These are phyloP conservation scores for Plenodomus biglobosus DNA, from an alignment of 2,329 filamentous ascomycete genomes.

Conservation along the genomic window DNA sequence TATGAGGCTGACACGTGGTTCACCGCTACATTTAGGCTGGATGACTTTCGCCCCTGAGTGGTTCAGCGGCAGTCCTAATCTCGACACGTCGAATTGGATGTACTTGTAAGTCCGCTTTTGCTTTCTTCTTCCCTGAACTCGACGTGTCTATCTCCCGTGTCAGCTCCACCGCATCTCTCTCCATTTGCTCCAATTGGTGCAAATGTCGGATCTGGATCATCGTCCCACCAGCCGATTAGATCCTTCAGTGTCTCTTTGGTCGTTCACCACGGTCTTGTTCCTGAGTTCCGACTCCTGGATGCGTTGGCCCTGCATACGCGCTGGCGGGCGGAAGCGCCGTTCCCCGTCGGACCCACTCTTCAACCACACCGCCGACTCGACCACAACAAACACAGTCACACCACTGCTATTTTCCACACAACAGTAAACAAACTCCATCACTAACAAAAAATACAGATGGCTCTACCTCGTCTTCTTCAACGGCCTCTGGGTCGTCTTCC, in stretches of 20 bases:
- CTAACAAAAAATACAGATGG: conserved; percentile 46
- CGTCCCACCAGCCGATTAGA: neutral
- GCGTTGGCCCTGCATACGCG: conserved; percentile 21
- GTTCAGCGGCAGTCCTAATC: conserved; percentile 59
- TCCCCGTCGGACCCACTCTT: conserved; percentile 19
- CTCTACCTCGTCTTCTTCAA: conserved; percentile 67
- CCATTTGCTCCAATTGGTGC: neutral
- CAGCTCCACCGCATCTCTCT: neutral
- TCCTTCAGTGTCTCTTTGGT: neutral
- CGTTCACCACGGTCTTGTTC: conserved; percentile 2
- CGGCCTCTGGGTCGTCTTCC: conserved; percentile 62
- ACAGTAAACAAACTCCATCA: neutral
- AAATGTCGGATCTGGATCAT: neutral
- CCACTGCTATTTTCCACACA: no score
- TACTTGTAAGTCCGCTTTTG: conserved; percentile 57
- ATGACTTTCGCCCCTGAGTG: conserved; percentile 69
- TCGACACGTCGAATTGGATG: conserved; percentile 62
- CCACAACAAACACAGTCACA: neutral
- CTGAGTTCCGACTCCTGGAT: neutral
- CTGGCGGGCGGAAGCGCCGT: conserved; percentile 10
- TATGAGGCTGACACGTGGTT: conserved; percentile 43
- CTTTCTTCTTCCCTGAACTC: neutral
- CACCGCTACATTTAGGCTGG: conserved; percentile 49
- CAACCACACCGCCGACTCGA: conserved; percentile 4
- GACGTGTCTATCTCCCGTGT: neutral